Conservation (phyloP, 2,329 filamentous ascomycete genomes). For the Aspergillus neoniger region DNA sequence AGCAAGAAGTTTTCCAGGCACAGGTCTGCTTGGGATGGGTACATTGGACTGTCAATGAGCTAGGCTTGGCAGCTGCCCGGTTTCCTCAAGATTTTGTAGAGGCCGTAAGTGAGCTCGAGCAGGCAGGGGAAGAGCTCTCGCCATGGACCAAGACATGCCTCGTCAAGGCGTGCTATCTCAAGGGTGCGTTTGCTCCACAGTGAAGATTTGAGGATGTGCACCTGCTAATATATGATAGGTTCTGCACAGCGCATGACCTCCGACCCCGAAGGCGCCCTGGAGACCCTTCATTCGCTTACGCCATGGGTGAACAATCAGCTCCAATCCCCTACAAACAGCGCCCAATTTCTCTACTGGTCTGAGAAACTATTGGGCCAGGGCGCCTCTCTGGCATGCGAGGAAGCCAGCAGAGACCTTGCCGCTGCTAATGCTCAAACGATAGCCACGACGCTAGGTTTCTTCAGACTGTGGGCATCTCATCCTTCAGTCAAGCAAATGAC, state of each 20-base stretch:
- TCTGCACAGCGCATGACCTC: constrained; percentile 48
- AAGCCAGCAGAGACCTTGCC: constrained; percentile 37
- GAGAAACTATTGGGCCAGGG: constrained; percentile 75
- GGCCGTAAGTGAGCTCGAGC: constrained; percentile 55
- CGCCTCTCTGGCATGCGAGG: constrained; percentile 66
- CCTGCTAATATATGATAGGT: constrained; percentile 36
- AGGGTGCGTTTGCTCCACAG: constrained; percentile 56
- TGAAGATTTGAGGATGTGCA: background rate
- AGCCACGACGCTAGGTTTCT: constrained; percentile 49
- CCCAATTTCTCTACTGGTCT: constrained; percentile 74
- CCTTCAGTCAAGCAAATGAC: constrained; percentile 33
- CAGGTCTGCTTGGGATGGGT: constrained; percentile 82
- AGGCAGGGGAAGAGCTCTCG: constrained; percentile 55
- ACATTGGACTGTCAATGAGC: constrained; percentile 75
- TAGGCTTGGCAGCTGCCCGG: constrained; percentile 59
- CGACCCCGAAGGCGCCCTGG: constrained; percentile 59
- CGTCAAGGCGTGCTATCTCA: constrained; percentile 76
- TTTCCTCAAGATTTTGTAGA: constrained; percentile 66
- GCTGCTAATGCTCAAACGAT: constrained; percentile 29
- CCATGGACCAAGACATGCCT: constrained; percentile 83
- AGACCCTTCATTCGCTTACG: constrained; percentile 66
- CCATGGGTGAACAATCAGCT: constrained; percentile 56
- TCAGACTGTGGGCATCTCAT: constrained; percentile 50
- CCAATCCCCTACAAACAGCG: constrained; percentile 50
- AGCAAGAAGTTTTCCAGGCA: constrained; percentile 71